Conservation (phyloP, 768 basidiomycete genomes). For the Podaxis sp. region DNA sequence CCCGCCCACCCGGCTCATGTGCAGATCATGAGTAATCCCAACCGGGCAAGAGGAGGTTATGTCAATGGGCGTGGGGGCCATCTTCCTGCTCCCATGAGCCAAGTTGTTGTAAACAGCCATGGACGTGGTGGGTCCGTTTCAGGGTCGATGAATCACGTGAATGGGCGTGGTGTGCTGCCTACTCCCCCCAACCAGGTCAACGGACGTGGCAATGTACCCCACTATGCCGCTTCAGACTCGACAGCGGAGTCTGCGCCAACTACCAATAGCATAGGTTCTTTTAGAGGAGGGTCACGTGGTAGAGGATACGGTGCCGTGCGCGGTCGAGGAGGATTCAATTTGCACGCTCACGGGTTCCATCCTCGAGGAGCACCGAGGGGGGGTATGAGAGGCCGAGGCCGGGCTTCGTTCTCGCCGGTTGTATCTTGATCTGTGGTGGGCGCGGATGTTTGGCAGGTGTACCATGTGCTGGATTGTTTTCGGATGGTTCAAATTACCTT, state of each 20-base stretch:
- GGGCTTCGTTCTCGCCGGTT: constrained; percentile 24
- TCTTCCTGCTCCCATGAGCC: constrained; percentile 17
- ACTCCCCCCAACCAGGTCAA: not conserved
- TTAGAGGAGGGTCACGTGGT: constrained; percentile 1
- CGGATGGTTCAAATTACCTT: not conserved
- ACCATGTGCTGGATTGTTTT: not conserved
- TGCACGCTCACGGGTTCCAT: constrained; percentile 18
- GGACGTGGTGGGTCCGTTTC: not conserved
- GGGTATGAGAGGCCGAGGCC: constrained; percentile 34
- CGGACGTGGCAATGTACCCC: not conserved
- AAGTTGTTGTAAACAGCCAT: constrained; percentile 6
- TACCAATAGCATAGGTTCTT: not conserved
- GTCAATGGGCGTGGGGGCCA: constrained; percentile 29
- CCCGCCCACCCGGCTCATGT: constrained; percentile 38
- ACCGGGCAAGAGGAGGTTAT: constrained; percentile 36
- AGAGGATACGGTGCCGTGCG: not conserved
- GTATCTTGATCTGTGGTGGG: not conserved
- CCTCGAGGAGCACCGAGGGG: constrained; percentile 29
- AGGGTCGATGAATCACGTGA: not conserved
- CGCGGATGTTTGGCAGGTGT: not conserved
- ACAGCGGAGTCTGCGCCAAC: not conserved
- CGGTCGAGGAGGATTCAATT: constrained; percentile 4
- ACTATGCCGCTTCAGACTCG: not conserved
- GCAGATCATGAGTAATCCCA: constrained; percentile 77
- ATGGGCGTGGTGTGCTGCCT: not conserved